phyloP scores from a whole-genome alignment of 1,284 basidiomycete genomes.

The Pseudozyma sp. region DNA sequence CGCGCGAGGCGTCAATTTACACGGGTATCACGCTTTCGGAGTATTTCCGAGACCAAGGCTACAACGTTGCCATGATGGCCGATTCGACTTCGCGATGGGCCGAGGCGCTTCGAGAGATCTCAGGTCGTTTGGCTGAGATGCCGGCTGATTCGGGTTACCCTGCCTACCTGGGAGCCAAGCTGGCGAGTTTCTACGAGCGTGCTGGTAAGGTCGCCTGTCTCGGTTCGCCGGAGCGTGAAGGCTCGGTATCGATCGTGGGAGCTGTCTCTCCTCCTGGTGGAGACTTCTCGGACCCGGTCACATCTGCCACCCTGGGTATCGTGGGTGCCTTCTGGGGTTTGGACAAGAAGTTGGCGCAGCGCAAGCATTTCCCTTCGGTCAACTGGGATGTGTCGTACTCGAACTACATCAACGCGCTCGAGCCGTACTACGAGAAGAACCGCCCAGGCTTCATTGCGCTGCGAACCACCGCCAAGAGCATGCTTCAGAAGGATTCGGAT shows the following conservation, averaged over 20 bases:
- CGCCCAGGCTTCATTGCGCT: constrained; percentile 93
- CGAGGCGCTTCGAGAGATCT: constrained; percentile 98
- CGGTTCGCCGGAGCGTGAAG: constrained; percentile 87
- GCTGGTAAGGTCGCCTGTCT: constrained; percentile 96
- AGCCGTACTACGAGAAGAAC: constrained; percentile 86
- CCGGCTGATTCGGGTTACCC: constrained; percentile 97
- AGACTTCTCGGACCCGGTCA: constrained; percentile 99
- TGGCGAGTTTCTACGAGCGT: constrained; percentile 98
- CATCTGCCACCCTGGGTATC: constrained; percentile 94
- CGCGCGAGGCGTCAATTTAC: constrained; percentile 99
- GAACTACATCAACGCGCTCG: constrained; percentile 95
- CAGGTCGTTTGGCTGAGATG: constrained; percentile 99
- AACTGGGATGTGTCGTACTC: constrained; percentile 99
- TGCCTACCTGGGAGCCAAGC: constrained; percentile 93
- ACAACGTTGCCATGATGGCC: constrained; percentile 99
- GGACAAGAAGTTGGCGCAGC: constrained; percentile 94
- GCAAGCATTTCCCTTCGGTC: constrained; percentile 98
- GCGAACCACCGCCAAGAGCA: constrained; percentile 91
- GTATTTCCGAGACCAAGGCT: constrained; percentile 99
- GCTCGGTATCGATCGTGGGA: constrained; percentile 97
- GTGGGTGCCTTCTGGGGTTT: constrained; percentile 87
- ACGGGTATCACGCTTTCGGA: constrained; percentile 99
- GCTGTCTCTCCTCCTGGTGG: constrained; percentile 98
- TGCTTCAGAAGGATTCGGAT: constrained; percentile 98
- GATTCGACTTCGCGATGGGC: constrained; percentile 99